A percentile compares a stretch with the other conserved stretches of the same genome.
phyloP scores from a whole-genome alignment of 768 basidiomycete genomes.

The Ramaria sp. region DNA sequence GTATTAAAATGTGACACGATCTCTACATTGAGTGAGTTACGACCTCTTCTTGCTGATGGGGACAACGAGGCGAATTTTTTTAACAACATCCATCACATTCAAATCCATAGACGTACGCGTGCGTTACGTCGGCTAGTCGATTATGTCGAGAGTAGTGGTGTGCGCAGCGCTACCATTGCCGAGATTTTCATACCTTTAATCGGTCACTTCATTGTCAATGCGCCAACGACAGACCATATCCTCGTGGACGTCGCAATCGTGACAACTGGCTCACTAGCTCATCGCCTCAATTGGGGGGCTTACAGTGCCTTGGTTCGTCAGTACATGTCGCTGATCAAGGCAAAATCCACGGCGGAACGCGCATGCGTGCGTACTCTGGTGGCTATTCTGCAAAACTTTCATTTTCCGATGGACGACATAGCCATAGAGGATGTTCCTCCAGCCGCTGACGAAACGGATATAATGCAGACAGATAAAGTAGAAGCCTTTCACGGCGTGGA shows the following conservation, averaged over 20 bases:
- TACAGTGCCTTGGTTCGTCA: conserved; percentile 75
- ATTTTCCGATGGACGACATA: conserved; percentile 70
- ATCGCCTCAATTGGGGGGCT: conserved; percentile 68
- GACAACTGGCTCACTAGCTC: conserved; percentile 68
- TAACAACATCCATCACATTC: conserved; percentile 90
- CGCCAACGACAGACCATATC: conserved; percentile 56
- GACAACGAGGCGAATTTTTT: conserved; percentile 97
- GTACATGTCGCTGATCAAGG: conserved; percentile 54
- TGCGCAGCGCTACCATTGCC: conserved; percentile 59
- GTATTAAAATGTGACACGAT: conserved; percentile 54
- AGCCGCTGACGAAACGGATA: background rate
- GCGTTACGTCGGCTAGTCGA: conserved; percentile 81
- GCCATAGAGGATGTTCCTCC: conserved; percentile 23
- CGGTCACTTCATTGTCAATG: conserved; percentile 59
- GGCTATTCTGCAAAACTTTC: conserved; percentile 79
- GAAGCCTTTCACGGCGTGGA: conserved; percentile 13
- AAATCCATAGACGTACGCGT: conserved; percentile 78
- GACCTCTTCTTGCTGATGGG: conserved; percentile 66
- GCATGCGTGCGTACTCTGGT: conserved; percentile 81
- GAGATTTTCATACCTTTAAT: conserved; percentile 86
- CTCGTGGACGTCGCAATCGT: conserved; percentile 83
- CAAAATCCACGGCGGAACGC: conserved; percentile 63
- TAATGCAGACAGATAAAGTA: conserved; percentile 15
- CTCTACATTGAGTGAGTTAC: conserved; percentile 64
- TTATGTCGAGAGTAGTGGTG: conserved; percentile 48